Evolutionary conservation across 140 eudicot species (phyloP), one percentile per base, ranked within the genome.

Genomic region (Erigeron philadelphicus): DNA sequence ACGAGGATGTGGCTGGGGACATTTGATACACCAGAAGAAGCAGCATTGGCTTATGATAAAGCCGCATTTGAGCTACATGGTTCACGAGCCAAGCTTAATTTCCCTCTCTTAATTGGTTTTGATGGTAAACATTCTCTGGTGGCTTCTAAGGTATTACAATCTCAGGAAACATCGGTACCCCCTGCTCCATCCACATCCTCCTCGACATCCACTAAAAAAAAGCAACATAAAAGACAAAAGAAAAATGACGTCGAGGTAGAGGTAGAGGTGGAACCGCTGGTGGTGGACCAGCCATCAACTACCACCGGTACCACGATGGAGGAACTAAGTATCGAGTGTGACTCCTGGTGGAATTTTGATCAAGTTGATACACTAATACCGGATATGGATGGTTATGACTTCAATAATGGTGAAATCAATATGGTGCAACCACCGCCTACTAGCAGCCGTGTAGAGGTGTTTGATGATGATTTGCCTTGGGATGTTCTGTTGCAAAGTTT

Each of bases 21-120:
- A 7, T 83, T 76, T 21, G 85, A 80, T 70, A 83, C 88, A 46
- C 80, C 88, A 8, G 85, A 83, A 76, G 85, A 83, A 40, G 88
- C 88, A 0, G 88, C 88, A 13, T 65, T 83, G 78, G 88, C 88
- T 25, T 83, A 83, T 50, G 88, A 83, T 56, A 65, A 53, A 74
- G 88, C 88, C 8, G 88, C 88, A 5, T 83, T 72, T 21, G 78
- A 76, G 75, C 73, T 83, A 4, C 82, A 77, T n/a, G 88, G 88
- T 40, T 63, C 88, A 15, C 75, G 80, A 10, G 88, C 84, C 6
- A 67, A 71, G 84, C 77, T 83, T 7, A 83, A 83, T n/a, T 83
- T 83, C 48, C 84, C 88, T 4, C 80, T 76, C 3, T 68, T 73
- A 46, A 47, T 80, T 17, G 66, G 80, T 10, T 71, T 72, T 23